Conservation (phyloP, 345 rosid species). For the Acer negundo region DNA sequence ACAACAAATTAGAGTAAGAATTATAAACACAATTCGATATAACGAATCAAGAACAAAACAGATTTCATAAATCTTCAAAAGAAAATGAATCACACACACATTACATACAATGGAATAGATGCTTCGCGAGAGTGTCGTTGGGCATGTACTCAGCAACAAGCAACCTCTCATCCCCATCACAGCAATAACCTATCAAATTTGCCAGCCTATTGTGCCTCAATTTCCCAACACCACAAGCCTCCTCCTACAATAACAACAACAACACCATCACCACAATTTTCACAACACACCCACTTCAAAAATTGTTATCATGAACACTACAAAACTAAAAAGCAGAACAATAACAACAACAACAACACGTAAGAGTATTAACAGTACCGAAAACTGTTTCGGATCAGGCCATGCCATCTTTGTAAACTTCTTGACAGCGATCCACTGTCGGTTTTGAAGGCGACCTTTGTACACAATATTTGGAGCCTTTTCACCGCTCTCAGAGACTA, state of each 20-base stretch:
- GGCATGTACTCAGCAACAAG: slow-evolving; percentile 99
- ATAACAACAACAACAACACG: neutral
- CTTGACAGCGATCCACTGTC: slow-evolving; percentile 83
- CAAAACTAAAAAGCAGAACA: neutral
- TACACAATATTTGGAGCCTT: slow-evolving; percentile 60
- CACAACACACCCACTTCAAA: slow-evolving; percentile 21
- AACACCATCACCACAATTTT: slow-evolving; percentile 2
- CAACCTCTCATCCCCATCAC: slow-evolving; percentile 94
- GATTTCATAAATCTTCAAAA: neutral
- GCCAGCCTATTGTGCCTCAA: slow-evolving; percentile 81
- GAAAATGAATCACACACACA: slow-evolving; percentile 11
- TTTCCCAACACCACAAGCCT: slow-evolving; percentile 90
- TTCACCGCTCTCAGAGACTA: slow-evolving; percentile 76
- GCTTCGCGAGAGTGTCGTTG: slow-evolving; percentile 95
- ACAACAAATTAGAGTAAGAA: neutral
- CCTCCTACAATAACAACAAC: slow-evolving; percentile 54
- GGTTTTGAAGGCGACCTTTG: slow-evolving; percentile 67
- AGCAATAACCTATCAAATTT: slow-evolving; percentile 95
- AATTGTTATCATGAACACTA: neutral
- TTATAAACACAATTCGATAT: neutral
- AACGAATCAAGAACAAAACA: neutral
- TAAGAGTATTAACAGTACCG: slow-evolving; percentile 32
- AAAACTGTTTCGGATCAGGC: slow-evolving; percentile 84
- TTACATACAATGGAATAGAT: slow-evolving; percentile 84
- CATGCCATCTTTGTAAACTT: slow-evolving; percentile 80